Evolutionary conservation across 164 flowering plant species (phyloP).

Genomic region (Cinnamomum chago): DNA sequence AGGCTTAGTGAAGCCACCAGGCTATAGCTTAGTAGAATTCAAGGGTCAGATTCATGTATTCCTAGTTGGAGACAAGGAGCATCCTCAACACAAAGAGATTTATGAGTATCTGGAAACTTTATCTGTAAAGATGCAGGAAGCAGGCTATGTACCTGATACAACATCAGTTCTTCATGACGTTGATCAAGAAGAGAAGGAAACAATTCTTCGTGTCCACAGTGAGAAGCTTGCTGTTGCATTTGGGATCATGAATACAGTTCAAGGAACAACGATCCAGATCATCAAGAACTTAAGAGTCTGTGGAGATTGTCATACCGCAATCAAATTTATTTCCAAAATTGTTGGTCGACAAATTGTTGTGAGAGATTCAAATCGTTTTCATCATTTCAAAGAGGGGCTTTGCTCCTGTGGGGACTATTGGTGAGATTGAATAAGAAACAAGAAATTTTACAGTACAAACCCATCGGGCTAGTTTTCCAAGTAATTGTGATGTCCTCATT

Average conservation of each 20-base stretch:
- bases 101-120: slow-evolving; percentile 47
- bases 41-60: slow-evolving; percentile 76
- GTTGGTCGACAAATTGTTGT: slow-evolving; percentile 60
- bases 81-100: slow-evolving; percentile 60
- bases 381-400: slow-evolving; percentile 61
- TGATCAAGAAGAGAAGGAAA: slow-evolving; percentile 72
- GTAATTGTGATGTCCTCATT: too few relatives aligned
- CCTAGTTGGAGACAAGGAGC: slow-evolving; percentile 72
- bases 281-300: slow-evolving; percentile 74
- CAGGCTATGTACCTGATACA: slow-evolving; percentile 58
- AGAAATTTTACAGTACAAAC: background rate
- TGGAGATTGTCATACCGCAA: slow-evolving; percentile 65
- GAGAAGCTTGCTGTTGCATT: slow-evolving; percentile 84
- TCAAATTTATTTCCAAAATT: slow-evolving; percentile 55
- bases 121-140: slow-evolving; percentile 48
- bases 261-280: slow-evolving; percentile 57
- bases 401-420: slow-evolving; percentile 80
- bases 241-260: slow-evolving; percentile 61
- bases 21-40: slow-evolving; percentile 72
- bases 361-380: slow-evolving; percentile 70
- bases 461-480: background rate
- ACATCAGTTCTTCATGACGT: slow-evolving; percentile 71
- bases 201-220: slow-evolving; percentile 57
- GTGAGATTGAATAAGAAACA: slow-evolving; percentile 24
- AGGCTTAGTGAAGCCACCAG: slow-evolving; percentile 68